phyloP scores from a whole-genome alignment of 768 basidiomycete species.

The Suillus subluteus region DNA sequence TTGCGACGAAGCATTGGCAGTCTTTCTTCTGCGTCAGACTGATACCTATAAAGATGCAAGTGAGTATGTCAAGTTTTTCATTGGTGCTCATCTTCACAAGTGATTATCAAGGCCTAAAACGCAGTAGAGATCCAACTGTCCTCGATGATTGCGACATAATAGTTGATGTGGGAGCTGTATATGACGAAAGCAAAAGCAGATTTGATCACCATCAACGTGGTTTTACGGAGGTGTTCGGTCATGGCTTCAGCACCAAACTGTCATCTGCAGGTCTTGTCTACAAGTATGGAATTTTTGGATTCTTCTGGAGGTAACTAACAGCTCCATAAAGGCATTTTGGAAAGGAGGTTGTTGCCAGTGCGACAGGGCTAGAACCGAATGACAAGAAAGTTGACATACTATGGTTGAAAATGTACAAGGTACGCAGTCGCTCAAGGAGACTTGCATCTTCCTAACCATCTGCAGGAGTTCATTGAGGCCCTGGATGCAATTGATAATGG shows the following conservation, averaged over 20 bases:
- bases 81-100: slow-evolving; percentile 10
- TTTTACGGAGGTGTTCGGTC: slow-evolving; percentile 87
- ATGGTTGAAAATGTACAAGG: slow-evolving; percentile 91
- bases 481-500: slow-evolving; percentile 97
- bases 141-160: slow-evolving; percentile 89
- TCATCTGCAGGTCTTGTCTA: slow-evolving; percentile 93
- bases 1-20: slow-evolving; percentile 95
- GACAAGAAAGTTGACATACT: slow-evolving; percentile 72
- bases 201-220: slow-evolving; percentile 98
- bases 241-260: slow-evolving; percentile 86
- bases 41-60: slow-evolving; percentile 75
- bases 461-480: slow-evolving; percentile 89
- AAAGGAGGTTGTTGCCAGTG: slow-evolving; percentile 76
- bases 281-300: slow-evolving; percentile 61
- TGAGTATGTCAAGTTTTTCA: slow-evolving; percentile 33
- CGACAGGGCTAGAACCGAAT: slow-evolving; percentile 49
- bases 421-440: slow-evolving; percentile 28
- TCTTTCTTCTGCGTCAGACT: slow-evolving; percentile 84
- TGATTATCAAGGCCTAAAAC: slow-evolving; percentile 55
- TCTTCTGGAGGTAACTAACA: slow-evolving; percentile 8
- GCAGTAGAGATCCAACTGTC: slow-evolving; percentile 71
- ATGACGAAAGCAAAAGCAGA: slow-evolving; percentile 74
- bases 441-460: slow-evolving; percentile 13
- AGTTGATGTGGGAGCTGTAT: slow-evolving; percentile 94
- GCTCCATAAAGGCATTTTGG: slow-evolving; percentile 75